A percentile compares a stretch with the other conserved stretches of the same genome.
phyloP scores from a whole-genome alignment of 768 basidiomycete genomes.

The Ramaria rubella region DNA sequence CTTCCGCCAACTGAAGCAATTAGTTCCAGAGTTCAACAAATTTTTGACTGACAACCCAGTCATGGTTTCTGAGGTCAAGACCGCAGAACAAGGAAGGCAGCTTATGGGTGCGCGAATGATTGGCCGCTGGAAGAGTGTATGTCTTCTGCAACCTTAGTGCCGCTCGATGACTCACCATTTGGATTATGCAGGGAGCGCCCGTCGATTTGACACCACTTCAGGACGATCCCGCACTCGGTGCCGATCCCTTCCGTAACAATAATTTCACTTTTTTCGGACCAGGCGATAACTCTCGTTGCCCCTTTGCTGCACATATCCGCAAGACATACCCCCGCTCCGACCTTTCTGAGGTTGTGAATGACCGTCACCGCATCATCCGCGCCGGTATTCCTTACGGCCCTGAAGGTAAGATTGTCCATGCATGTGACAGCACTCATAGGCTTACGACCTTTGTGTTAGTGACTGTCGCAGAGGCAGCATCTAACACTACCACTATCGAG shows the following conservation, averaged over 20 bases:
- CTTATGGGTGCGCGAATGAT: slow-evolving; percentile 28
- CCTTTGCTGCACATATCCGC: slow-evolving; percentile 25
- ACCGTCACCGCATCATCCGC: slow-evolving; percentile 36
- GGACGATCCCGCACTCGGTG: slow-evolving; percentile 22
- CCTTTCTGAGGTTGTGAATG: slow-evolving; percentile 12
- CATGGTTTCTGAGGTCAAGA: slow-evolving; percentile 12
- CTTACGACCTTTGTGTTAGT: no score
- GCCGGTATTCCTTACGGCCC: slow-evolving; percentile 48
- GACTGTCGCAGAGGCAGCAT: slow-evolving; percentile 30
- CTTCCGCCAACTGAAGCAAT: slow-evolving; percentile 37
- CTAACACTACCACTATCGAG: slow-evolving; percentile 34
- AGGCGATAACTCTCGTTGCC: slow-evolving; percentile 23
- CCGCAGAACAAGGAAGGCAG: slow-evolving; percentile 17
- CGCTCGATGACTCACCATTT: background rate
- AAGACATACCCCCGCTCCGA: slow-evolving; percentile 27
- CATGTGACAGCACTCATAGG: no score
- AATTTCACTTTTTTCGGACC: slow-evolving; percentile 21
- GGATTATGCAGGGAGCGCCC: slow-evolving; percentile 24
- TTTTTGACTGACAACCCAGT: slow-evolving; percentile 22
- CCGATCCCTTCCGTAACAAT: slow-evolving; percentile 24
- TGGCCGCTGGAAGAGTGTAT: slow-evolving; percentile 29
- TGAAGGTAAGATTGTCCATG: slow-evolving; percentile 30
- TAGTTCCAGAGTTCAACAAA: slow-evolving; percentile 30
- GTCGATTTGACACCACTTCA: slow-evolving; percentile 20
- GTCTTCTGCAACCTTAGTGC: background rate